These are phyloP conservation scores for Oryza glumipatula DNA, from an alignment of 176 grass and related monocot species.

Conservation along the genomic window DNA sequence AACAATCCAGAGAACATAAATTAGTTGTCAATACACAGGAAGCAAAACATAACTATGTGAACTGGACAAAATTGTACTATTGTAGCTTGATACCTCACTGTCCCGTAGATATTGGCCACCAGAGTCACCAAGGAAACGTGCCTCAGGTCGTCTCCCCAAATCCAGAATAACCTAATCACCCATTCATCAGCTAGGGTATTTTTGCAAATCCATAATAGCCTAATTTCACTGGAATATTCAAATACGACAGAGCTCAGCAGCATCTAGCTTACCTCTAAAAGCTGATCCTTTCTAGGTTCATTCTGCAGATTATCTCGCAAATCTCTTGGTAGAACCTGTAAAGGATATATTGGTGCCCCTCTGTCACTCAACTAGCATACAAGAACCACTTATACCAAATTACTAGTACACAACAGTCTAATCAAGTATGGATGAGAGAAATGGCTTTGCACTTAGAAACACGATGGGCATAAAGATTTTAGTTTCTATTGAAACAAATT, in stretches of 20 bases:
- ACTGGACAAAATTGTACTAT: not conserved
- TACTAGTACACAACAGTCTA: not conserved
- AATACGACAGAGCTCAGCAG: not conserved
- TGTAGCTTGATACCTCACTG: conserved; percentile 57
- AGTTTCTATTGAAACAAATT: not conserved
- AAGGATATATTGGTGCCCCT: conserved; percentile 12
- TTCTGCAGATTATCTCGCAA: conserved; percentile 74
- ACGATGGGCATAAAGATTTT: not conserved
- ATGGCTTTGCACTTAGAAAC: not conserved
- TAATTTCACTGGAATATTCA: not conserved
- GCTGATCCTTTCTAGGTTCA: conserved; percentile 84
- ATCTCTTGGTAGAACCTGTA: conserved; percentile 86
- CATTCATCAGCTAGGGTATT: conserved; percentile 13
- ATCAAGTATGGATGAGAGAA: not conserved
- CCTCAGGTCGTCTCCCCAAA: conserved; percentile 91
- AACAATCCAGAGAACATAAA: conserved; percentile 24
- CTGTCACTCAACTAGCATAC: not conserved
- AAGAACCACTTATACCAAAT: not conserved
- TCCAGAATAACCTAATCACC: conserved; percentile 82
- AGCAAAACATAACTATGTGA: conserved; percentile 16
- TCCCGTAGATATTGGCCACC: conserved; percentile 86
- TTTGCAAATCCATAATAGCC: conserved; percentile 2
- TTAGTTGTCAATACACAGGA: conserved; percentile 14
- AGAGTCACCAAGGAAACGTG: conserved; percentile 88
- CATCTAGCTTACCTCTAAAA: conserved; percentile 78